These are phyloP conservation scores for Triglochin maritima DNA, from an alignment of 106 monocot species.

Conservation along the genomic window DNA sequence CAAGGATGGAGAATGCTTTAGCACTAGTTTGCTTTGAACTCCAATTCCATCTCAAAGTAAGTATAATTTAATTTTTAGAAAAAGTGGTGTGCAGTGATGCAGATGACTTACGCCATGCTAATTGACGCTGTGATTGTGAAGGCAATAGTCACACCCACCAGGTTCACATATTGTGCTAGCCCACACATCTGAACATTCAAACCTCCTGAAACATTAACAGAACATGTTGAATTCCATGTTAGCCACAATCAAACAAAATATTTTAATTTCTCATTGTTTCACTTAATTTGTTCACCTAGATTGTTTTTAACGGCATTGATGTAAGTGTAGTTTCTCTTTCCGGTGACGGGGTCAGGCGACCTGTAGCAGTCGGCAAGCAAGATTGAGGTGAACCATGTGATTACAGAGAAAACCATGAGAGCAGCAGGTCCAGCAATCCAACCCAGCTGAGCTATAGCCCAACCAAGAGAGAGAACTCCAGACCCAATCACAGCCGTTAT, in stretches of 20 bases:
- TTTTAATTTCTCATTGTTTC: too few relatives aligned
- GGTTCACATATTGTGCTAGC: slow-evolving; percentile 66
- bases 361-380: slow-evolving; percentile 21
- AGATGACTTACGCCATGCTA: slow-evolving; percentile 58
- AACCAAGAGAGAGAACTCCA: slow-evolving; percentile 19
- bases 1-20: too few relatives aligned
- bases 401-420: slow-evolving; percentile 18
- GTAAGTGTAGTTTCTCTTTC: slow-evolving; percentile 26
- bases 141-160: slow-evolving; percentile 61
- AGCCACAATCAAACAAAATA: too few relatives aligned
- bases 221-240: too few relatives aligned
- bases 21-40: too few relatives aligned
- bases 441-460: slow-evolving; percentile 29
- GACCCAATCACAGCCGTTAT: slow-evolving; percentile 25
- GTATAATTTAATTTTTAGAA: neutral
- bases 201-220: slow-evolving; percentile 24
- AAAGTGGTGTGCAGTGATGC: neutral
- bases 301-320: slow-evolving; percentile 19
- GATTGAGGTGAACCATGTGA: slow-evolving; percentile 25
- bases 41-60: too few relatives aligned
- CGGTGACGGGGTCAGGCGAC: slow-evolving; percentile 17
- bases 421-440: slow-evolving; percentile 12
- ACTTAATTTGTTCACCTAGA: slow-evolving; percentile 4
- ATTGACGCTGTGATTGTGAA: slow-evolving; percentile 83
- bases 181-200: slow-evolving; percentile 40